Conservation (phyloP, 306 rosid species). For the Corylus heterophylla region DNA sequence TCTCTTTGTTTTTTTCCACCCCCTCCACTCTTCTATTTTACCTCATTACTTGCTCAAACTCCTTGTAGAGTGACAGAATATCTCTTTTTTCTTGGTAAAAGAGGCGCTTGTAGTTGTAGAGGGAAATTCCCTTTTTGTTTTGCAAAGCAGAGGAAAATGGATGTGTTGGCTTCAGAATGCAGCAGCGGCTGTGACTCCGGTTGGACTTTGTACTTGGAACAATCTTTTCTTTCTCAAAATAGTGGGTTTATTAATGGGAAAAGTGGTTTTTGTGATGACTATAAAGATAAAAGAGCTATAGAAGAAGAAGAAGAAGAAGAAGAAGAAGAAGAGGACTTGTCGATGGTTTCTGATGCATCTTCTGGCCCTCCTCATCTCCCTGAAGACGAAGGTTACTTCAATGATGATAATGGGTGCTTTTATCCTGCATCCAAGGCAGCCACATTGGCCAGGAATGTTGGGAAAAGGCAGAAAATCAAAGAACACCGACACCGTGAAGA, state of each 20-base stretch:
- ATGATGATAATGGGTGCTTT: conserved; percentile 41
- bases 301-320: conserved; percentile 30
- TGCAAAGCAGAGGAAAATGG: conserved; percentile 41
- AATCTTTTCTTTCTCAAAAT: conserved; percentile 55
- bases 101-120: conserved; percentile 12
- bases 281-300: conserved; percentile 23
- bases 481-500: conserved; percentile 35
- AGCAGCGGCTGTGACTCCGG: conserved; percentile 92
- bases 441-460: conserved; percentile 30
- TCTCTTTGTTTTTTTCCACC: conserved; percentile 42
- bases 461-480: conserved; percentile 48
- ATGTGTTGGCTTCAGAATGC: conserved; percentile 68
- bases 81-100: conserved; percentile 34
- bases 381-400: conserved; percentile 44
- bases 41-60: conserved; percentile 35
- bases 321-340: conserved; percentile 73
- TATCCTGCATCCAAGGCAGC: conserved; percentile 42
- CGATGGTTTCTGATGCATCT: conserved; percentile 99
- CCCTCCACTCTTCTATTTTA: conserved; percentile 26
- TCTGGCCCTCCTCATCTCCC: conserved; percentile 96
- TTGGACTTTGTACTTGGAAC: conserved; percentile 90
- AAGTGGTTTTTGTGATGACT: conserved; percentile 31
- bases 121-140: conserved; percentile 16
- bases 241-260: conserved; percentile 22
- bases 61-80: conserved; percentile 19